Conservation (phyloP, 108 stramenopile species). For the Skeletonema potamos region DNA sequence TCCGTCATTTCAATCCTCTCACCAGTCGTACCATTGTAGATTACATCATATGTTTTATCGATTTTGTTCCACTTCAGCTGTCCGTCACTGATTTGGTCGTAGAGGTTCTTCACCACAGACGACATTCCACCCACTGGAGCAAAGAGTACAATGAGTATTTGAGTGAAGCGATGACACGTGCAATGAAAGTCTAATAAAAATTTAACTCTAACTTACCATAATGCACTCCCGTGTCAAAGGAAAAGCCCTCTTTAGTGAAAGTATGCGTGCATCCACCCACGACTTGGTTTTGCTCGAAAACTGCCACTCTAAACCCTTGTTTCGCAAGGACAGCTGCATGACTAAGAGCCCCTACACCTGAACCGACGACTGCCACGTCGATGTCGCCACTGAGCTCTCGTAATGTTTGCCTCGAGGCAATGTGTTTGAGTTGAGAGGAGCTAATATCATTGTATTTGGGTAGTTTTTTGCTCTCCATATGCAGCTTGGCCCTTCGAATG, state of each 20-base stretch:
- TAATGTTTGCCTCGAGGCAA: constrained; percentile 8
- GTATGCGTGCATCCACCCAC: constrained; percentile 55
- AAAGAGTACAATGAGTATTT: too few species aligned
- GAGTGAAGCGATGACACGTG: too few species aligned
- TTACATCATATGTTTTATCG: constrained; percentile 40
- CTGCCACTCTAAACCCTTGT: constrained; percentile 46
- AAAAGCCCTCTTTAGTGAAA: constrained; percentile 42
- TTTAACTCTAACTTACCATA: too few species aligned
- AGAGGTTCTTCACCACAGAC: constrained; percentile 17
- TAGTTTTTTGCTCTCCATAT: constrained; percentile 2
- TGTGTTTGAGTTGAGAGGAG: constrained; percentile 10
- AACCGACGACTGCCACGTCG: constrained; percentile 49
- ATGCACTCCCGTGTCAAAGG: constrained; percentile 53
- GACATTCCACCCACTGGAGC: constrained; percentile 11
- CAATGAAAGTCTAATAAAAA: too few species aligned
- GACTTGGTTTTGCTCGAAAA: constrained; percentile 52
- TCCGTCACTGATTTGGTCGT: constrained; percentile 29
- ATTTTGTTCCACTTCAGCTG: constrained; percentile 44
- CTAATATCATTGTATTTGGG: constrained; percentile 23
- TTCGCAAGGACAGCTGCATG: constrained; percentile 35
- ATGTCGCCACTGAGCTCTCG: constrained; percentile 29
- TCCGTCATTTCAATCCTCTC: constrained; percentile 40
- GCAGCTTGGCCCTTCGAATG: constrained; percentile 9
- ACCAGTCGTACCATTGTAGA: constrained; percentile 40
- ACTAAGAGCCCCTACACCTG: constrained; percentile 49